phyloP scores from a whole-genome alignment of 306 rosid genomes.

The Pyrus bretschneideri region DNA sequence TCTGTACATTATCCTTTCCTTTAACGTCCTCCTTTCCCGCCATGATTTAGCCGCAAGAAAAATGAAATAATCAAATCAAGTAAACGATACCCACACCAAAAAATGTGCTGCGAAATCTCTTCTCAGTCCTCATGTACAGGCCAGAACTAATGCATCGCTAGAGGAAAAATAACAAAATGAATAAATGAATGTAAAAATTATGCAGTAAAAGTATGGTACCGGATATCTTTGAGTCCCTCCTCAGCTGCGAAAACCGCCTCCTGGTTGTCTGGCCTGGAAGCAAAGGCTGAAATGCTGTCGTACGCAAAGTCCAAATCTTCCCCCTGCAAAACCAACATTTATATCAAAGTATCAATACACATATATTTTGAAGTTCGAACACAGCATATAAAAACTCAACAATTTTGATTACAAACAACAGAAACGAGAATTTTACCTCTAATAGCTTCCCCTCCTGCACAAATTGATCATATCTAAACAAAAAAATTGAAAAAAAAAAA shows the following conservation, averaged over 20 bases:
- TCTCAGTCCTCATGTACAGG: not conserved
- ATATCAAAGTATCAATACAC: not conserved
- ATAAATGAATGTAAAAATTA: not conserved
- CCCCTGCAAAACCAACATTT: constrained; percentile 37
- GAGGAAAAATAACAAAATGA: too few species aligned
- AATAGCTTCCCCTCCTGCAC: constrained; percentile 77
- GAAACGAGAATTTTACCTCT: constrained; percentile 42
- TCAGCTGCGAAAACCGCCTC: constrained; percentile 84
- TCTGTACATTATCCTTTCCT: not conserved
- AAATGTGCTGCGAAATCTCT: not conserved
- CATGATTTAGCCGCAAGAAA: not conserved
- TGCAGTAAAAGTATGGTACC: constrained; percentile 19
- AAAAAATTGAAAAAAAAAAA: not conserved
- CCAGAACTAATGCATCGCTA: not conserved
- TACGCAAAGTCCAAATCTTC: constrained; percentile 89
- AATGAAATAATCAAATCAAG: not conserved
- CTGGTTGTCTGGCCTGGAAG: constrained; percentile 72
- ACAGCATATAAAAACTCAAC: not conserved
- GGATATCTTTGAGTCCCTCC: constrained; percentile 80
- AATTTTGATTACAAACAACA: not conserved
- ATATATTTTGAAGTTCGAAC: not conserved
- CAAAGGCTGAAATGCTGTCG: constrained; percentile 86
- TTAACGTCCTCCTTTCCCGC: not conserved
- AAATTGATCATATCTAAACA: constrained; percentile 64
- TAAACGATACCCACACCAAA: not conserved